Evolutionary conservation across 495 filamentous ascomycete genomes (phyloP).

Genomic region (Xylaria bambusicola): DNA sequence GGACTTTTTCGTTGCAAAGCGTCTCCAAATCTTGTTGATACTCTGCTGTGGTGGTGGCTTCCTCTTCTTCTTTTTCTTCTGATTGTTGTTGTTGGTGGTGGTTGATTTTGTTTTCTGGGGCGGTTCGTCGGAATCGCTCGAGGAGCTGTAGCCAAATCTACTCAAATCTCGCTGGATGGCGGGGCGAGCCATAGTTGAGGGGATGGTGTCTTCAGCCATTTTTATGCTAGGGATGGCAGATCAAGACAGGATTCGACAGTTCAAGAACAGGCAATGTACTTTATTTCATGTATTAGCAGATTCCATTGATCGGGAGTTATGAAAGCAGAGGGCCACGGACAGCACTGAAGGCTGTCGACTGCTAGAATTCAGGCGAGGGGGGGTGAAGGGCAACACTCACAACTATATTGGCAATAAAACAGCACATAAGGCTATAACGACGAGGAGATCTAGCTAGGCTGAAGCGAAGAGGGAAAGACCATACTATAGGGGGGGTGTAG

Average conservation of each 20-base stretch:
- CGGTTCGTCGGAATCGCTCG: slow-evolving; percentile 38
- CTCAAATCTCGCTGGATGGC: slow-evolving; percentile 19
- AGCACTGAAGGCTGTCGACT: too few species aligned
- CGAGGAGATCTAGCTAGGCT: not conserved
- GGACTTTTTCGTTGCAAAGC: slow-evolving; percentile 66
- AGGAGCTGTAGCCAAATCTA: slow-evolving; percentile 40
- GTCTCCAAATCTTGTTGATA: slow-evolving; percentile 79
- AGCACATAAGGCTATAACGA: not conserved
- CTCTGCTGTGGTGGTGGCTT: slow-evolving; percentile 70
- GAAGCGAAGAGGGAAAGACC: not conserved
- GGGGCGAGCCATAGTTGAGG: slow-evolving; percentile 5
- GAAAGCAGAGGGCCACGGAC: not conserved
- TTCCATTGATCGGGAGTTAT: not conserved
- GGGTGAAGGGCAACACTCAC: not conserved
- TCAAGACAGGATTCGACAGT: not conserved
- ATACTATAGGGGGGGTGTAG: not conserved
- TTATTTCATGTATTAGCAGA: not conserved
- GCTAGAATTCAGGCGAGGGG: not conserved
- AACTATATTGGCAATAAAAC: not conserved
- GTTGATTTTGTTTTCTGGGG: slow-evolving; percentile 26
- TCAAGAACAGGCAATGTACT: not conserved
- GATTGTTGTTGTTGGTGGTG: slow-evolving; percentile 23
- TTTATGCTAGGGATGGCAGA: not conserved
- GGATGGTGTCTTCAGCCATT: slow-evolving; percentile 3
- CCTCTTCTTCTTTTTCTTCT: slow-evolving; percentile 57